phyloP scores from a whole-genome alignment of 441 rosid genomes.

The Aquilaria agallochum region DNA sequence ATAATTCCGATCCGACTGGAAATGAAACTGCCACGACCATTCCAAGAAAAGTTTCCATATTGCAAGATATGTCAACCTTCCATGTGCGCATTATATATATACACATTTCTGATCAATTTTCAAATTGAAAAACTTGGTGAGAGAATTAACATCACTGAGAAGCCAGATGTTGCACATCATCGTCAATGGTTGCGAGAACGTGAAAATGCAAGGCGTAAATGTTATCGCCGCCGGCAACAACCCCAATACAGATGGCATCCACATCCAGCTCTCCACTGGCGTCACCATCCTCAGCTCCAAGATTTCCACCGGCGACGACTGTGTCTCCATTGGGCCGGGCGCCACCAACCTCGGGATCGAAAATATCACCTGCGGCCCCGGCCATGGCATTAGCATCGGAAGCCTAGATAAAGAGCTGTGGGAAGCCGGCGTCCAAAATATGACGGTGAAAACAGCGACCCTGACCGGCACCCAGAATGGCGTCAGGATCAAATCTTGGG shows the following conservation, averaged over 20 bases:
- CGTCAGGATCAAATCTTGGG: slow-evolving; percentile 18
- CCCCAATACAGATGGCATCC: slow-evolving; percentile 53
- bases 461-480: slow-evolving; percentile 16
- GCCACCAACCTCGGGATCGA: slow-evolving; percentile 28
- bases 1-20: too few relatives aligned
- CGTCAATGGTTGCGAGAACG: slow-evolving; percentile 30
- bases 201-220: slow-evolving; percentile 20
- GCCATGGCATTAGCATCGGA: slow-evolving; percentile 49
- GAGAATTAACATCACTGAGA: slow-evolving; percentile 24
- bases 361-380: slow-evolving; percentile 43
- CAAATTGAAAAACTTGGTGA: slow-evolving; percentile 21
- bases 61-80: too few relatives aligned
- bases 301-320: slow-evolving; percentile 48
- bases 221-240: slow-evolving; percentile 29
- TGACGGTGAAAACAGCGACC: slow-evolving; percentile 2
- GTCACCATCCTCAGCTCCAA: slow-evolving; percentile 27
- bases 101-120: too few relatives aligned
- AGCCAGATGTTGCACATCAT: slow-evolving; percentile 42
- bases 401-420: slow-evolving; percentile 7
- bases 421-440: slow-evolving; percentile 12
- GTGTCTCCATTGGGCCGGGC: slow-evolving; percentile 49
- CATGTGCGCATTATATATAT: too few relatives aligned
- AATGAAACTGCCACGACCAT: too few relatives aligned
- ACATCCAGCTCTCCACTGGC: slow-evolving; percentile 25
- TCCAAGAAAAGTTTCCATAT: too few relatives aligned